phyloP scores from a whole-genome alignment of 1,284 basidiomycete species.

The Filobasidium uniguttulatum region DNA sequence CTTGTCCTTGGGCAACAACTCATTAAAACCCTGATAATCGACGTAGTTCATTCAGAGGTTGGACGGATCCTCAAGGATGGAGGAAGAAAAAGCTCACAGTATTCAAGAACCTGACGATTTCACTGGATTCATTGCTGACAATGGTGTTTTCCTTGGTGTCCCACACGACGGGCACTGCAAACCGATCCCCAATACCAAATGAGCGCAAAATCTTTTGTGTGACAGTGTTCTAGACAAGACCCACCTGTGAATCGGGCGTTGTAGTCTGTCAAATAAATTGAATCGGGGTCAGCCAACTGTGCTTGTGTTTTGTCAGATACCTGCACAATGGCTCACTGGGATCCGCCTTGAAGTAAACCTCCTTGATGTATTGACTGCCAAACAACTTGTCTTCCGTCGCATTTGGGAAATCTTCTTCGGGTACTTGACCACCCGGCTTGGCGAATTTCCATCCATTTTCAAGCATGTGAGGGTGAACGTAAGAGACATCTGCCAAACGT shows the following conservation, averaged over 20 bases:
- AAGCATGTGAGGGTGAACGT: slow-evolving; percentile 78
- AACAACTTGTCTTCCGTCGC: slow-evolving; percentile 61
- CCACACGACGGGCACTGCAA: slow-evolving; percentile 89
- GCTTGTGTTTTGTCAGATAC: not conserved
- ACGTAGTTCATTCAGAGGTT: not conserved
- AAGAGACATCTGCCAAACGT: slow-evolving; percentile 47
- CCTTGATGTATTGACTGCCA: slow-evolving; percentile 57
- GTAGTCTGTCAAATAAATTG: slow-evolving; percentile 3
- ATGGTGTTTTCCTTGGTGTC: slow-evolving; percentile 80
- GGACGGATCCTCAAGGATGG: not conserved
- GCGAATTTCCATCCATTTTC: slow-evolving; percentile 72
- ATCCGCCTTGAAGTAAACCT: slow-evolving; percentile 69
- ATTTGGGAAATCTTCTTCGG: slow-evolving; percentile 52
- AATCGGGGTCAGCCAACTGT: too few species aligned
- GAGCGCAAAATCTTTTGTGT: not conserved
- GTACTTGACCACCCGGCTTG: slow-evolving; percentile 5
- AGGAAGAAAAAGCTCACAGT: slow-evolving; percentile 20
- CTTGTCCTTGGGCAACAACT: slow-evolving; percentile 45
- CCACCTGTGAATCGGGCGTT: slow-evolving; percentile 4
- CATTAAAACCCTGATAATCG: slow-evolving; percentile 47
- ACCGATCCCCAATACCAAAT: slow-evolving; percentile 43
- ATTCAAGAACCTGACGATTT: slow-evolving; percentile 89
- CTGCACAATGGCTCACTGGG: slow-evolving; percentile 43
- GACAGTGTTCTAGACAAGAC: not conserved
- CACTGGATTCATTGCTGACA: slow-evolving; percentile 88